Percentiles rank a stretch among this genome's conserved stretches.
Conservation (phyloP, 768 basidiomycete genomes). For the Boletus tomentosulus region DNA sequence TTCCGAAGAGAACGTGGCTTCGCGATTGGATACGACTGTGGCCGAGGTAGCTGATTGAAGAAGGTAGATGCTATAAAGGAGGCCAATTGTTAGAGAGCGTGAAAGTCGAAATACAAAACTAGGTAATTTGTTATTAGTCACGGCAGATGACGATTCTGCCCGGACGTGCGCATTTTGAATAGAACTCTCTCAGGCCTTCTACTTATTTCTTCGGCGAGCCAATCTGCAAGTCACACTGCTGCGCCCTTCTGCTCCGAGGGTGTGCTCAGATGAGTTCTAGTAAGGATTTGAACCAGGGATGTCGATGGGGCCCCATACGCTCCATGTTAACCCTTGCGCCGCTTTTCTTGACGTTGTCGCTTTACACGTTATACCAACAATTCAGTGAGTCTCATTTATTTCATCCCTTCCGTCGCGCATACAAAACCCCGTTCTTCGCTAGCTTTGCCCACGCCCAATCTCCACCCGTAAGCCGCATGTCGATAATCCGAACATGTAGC, state of each 20-base stretch:
- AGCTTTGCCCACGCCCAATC: conserved; percentile 59
- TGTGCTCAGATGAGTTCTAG: conserved; percentile 5
- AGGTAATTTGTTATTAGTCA: neutral
- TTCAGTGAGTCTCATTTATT: conserved; percentile 35
- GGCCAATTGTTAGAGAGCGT: no score
- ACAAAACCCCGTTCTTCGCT: neutral
- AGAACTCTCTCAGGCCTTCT: neutral
- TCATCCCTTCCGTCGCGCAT: neutral
- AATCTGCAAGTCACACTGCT: neutral
- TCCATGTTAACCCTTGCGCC: conserved; percentile 55
- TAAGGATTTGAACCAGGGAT: conserved; percentile 1
- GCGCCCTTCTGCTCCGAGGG: neutral
- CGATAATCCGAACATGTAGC: neutral
- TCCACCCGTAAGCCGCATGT: conserved; percentile 42
- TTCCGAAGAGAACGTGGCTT: conserved; percentile 7
- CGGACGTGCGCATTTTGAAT: neutral
- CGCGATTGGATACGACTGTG: neutral
- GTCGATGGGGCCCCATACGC: conserved; percentile 53
- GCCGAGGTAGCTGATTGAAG: neutral
- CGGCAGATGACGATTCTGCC: neutral
- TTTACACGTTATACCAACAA: conserved; percentile 46
- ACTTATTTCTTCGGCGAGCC: neutral
- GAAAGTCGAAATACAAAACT: neutral
- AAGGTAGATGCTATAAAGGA: no score
- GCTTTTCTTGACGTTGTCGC: conserved; percentile 47